Evolutionary conservation across 805 yeast species (phyloP), one percentile per base, ranked within the genome.

Genomic region (Metschnikowia cubensis): DNA sequence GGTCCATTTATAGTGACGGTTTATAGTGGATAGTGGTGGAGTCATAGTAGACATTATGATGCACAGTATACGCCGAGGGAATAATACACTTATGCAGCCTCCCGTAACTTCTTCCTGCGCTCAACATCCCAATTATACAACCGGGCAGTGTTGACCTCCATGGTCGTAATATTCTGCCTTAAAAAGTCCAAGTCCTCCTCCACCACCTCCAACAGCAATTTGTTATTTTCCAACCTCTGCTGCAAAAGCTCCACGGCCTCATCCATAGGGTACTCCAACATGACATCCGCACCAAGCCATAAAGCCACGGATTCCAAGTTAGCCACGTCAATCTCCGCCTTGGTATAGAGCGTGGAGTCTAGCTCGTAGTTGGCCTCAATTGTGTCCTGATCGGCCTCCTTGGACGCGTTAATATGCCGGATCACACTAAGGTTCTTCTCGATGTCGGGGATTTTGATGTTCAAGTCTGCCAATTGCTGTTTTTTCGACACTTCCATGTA

Each of bases 271-370:
- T 92, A 94, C 64, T 94, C 98, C 62, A 94, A 75, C 98, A 94
- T 92, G 7, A 92, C 91, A 59, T 90, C 96, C 0, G 99, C 99
- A 10, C 99, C 99, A n/a, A 94, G 76, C 99, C 99, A 94, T 43
- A 94, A 74, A 55, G 83, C 83, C 1, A 94, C 98, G 2, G 71
- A 66, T 22, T 79, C 67, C 46, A 78, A 64, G 29, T 78, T 79
- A 34, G 83, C 76, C 5, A 81, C 73, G 36, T 81, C 81, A 32
- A 94, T 75, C 35, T 75, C 76, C 0, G 99, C 99, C 50, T 82
- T 82, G 6, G 97, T 87, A 65, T 82, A 92, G 37, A 94, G 76
- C 0, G 99, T 92, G 63, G 94, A 98, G 67, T 94, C 92, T 61
- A 94, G 77, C 67, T 91, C 97, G 64, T 88, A 94, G 64, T 87